These are phyloP conservation scores for Entomortierella chlamydospora DNA, from an alignment of 192 early-diverging fungal genomes.

Conservation along the genomic window DNA sequence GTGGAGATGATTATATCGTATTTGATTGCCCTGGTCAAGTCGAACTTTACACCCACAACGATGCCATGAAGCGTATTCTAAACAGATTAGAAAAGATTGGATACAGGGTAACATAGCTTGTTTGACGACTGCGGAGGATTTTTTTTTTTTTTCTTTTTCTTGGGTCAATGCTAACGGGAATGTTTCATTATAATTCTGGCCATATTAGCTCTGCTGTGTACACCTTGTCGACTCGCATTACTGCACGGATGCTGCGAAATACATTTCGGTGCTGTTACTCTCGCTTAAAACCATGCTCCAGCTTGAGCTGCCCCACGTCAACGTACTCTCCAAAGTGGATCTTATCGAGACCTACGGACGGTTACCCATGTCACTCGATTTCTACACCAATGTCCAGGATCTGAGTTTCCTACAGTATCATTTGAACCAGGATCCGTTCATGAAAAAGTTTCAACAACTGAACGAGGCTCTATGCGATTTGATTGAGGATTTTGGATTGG, in stretches of 20 bases:
- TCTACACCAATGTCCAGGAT: constrained; percentile 96
- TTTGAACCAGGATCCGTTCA: constrained; percentile 79
- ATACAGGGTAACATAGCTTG: constrained; percentile 65
- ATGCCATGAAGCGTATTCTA: constrained; percentile 82
- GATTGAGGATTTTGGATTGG: constrained; percentile 91
- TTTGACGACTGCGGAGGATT: too few relatives aligned
- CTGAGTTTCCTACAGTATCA: constrained; percentile 83
- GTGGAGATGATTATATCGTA: constrained; percentile 88
- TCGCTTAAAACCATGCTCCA: constrained; percentile 94
- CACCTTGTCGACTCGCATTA: constrained; percentile 94
- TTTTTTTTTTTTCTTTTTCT: not conserved
- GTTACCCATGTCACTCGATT: constrained; percentile 89
- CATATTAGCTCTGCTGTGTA: constrained; percentile 82
- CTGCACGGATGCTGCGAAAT: constrained; percentile 92
- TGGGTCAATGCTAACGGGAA: too few relatives aligned
- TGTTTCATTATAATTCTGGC: too few relatives aligned
- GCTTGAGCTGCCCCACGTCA: constrained; percentile 95
- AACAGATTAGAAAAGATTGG: constrained; percentile 74
- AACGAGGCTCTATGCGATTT: constrained; percentile 90
- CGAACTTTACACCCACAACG: constrained; percentile 96
- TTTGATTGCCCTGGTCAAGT: constrained; percentile 99
- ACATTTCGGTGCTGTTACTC: constrained; percentile 90
- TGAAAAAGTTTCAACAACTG: constrained; percentile 72
- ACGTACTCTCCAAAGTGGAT: constrained; percentile 97
- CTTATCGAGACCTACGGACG: constrained; percentile 84